phyloP scores from a whole-genome alignment of 306 rosid species.

The Citrullus colocynthis region DNA sequence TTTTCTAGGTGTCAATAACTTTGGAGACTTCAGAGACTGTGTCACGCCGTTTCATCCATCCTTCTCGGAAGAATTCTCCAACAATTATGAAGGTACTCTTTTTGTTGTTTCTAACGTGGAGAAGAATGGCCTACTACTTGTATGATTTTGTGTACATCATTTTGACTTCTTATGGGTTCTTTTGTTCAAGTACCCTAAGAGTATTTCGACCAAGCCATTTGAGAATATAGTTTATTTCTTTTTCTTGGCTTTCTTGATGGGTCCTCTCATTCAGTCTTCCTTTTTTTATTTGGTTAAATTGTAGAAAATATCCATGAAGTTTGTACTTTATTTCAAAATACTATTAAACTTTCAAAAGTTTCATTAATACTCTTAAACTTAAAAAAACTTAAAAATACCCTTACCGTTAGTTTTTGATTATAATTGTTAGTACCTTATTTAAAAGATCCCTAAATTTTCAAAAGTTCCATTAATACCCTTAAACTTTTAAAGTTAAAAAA shows the following conservation, averaged over 20 bases:
- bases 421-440: too few species aligned
- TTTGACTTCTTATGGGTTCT: background rate
- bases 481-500: too few species aligned
- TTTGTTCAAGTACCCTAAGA: background rate
- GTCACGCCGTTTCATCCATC: slow-evolving; percentile 62
- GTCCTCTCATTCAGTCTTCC: too few species aligned
- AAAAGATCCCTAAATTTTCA: too few species aligned
- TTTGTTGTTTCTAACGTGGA: background rate
- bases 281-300: too few species aligned
- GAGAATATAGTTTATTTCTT: background rate
- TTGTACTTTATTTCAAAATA: too few species aligned
- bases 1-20: slow-evolving; percentile 60
- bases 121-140: background rate
- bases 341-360: too few species aligned
- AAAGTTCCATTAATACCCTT: too few species aligned
- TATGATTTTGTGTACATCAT: background rate
- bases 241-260: background rate
- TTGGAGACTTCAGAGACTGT: slow-evolving; percentile 92
- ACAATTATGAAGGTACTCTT: slow-evolving; percentile 73
- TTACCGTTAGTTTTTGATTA: too few species aligned
- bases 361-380: too few species aligned
- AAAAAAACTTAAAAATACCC: too few species aligned
- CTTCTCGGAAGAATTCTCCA: slow-evolving; percentile 87
- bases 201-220: background rate
- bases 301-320: too few species aligned